Base-by-base conservation (phyloP, 129 eudicot species). In the Escallonia herrerae region DNA sequence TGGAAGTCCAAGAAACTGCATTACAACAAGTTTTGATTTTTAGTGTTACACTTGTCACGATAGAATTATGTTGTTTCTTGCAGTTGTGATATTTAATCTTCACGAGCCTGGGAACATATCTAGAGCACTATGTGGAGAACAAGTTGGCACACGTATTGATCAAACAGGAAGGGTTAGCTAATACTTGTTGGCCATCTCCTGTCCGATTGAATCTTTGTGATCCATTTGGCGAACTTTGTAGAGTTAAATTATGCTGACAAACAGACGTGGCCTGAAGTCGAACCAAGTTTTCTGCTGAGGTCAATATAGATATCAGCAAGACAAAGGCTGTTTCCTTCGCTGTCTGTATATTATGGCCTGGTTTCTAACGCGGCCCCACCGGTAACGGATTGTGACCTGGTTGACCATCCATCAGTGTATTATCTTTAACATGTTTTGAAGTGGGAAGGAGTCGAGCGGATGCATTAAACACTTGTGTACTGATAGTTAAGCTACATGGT, bases 71-170 rank as follows among this genome's bases (percentile, higher is more conserved):
- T 22, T 22, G 33, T 42, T 59, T 55, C 10, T 67, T 80, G 82
- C 80, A 91, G 98, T 87, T 68, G 98, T 81, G 61, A 69, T 91
- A 41, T 91, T 91, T 73, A 85, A 91, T 81, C 89, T 91, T 68
- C 96, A 80, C 13, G 96, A 91, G 79, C 95, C 96, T 9, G 91
- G 96, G 59, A 91, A 91, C 76, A 91, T 91, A 65, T 91, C 95
- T 53, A 85, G 89, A 78, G 98, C 96, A 37, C 72, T 91, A 65
- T 87, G 85, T 4, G 98, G 98, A 68, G 95, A 91, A 74, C 83
- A 76, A 68, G 95, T 91, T 70, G 98, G 98, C 56, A 88, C 81
- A 9, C 80, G 87, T 64, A 72, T 91, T 73, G 98, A 91, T 83
- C 95, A 81, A 66, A 77, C 85, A 2, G 96, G 98, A 43, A 74